phyloP scores from a whole-genome alignment of 352 stramenopile species.

The Vaucheria bursata region DNA sequence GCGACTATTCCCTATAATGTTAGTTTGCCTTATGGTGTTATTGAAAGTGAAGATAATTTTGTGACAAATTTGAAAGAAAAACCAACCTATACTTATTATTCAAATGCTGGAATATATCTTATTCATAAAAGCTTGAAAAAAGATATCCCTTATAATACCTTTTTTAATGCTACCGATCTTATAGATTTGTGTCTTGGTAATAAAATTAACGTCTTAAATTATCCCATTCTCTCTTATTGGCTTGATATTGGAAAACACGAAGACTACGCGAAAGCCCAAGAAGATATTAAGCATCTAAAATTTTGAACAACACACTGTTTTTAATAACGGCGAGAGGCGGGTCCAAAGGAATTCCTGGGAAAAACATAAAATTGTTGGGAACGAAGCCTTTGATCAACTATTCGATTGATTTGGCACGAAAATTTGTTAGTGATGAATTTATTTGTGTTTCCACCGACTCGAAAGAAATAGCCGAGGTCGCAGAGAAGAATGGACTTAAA shows the following conservation, averaged over 20 bases:
- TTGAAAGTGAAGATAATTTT: neutral
- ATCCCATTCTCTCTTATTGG: neutral
- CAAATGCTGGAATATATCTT: neutral
- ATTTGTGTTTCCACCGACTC: neutral
- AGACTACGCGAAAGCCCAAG: neutral
- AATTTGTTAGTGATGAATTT: neutral
- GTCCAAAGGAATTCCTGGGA: neutral
- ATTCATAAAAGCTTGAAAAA: neutral
- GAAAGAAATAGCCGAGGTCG: neutral
- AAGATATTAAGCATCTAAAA: neutral
- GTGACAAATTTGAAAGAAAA: neutral
- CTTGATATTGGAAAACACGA: neutral
- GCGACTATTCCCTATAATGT: neutral
- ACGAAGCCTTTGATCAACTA: neutral
- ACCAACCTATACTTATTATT: neutral
- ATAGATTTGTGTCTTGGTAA: neutral
- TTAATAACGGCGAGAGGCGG: neutral
- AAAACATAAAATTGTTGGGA: neutral
- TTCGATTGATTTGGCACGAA: neutral
- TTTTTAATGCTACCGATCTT: neutral
- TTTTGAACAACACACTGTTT: neutral
- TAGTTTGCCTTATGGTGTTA: neutral
- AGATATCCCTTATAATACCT: too few species aligned
- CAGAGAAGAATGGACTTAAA: neutral
- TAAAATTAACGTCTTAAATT: neutral